A percentile compares a stretch with the other conserved stretches of the same genome.
These are phyloP conservation scores for Aspergillus sclerotioniger DNA, from an alignment of 495 filamentous ascomycete species.

Conservation along the genomic window DNA sequence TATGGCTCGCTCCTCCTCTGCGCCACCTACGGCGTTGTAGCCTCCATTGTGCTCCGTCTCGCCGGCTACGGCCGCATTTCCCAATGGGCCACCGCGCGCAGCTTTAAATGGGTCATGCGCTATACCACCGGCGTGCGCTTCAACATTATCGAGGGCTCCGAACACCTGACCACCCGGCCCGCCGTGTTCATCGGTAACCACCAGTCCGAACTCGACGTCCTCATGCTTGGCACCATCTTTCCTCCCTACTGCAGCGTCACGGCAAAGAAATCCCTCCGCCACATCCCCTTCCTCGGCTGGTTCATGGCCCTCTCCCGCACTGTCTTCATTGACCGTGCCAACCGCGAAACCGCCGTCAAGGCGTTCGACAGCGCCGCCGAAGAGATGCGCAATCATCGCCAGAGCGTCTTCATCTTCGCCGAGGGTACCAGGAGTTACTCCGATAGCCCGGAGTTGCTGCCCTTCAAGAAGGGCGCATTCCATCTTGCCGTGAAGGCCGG, in stretches of 20 bases:
- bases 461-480: conserved; percentile 98
- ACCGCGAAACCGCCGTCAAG: conserved; percentile 73
- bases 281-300: conserved; percentile 88
- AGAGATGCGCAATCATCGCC: conserved; percentile 70
- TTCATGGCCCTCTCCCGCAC: conserved; percentile 90
- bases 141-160: conserved; percentile 64
- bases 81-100: conserved; percentile 80
- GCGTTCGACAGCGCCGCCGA: conserved; percentile 81
- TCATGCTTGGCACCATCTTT: conserved; percentile 84
- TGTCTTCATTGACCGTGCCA: conserved; percentile 91
- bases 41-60: conserved; percentile 67
- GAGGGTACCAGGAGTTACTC: conserved; percentile 93
- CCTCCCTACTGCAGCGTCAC: conserved; percentile 91
- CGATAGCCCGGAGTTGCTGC: conserved; percentile 71
- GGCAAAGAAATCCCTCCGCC: conserved; percentile 81
- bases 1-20: conserved; percentile 62
- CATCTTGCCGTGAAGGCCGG: conserved; percentile 92
- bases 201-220: conserved; percentile 90
- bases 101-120: conserved; percentile 80
- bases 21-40: conserved; percentile 75
- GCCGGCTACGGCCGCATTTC: conserved; percentile 69
- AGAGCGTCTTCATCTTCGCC: conserved; percentile 91
- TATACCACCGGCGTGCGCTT: conserved; percentile 76
- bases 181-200: conserved; percentile 93
- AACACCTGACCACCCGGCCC: conserved; percentile 67